phyloP scores from a whole-genome alignment of 331 rosid genomes.

The Quercus lobata region DNA sequence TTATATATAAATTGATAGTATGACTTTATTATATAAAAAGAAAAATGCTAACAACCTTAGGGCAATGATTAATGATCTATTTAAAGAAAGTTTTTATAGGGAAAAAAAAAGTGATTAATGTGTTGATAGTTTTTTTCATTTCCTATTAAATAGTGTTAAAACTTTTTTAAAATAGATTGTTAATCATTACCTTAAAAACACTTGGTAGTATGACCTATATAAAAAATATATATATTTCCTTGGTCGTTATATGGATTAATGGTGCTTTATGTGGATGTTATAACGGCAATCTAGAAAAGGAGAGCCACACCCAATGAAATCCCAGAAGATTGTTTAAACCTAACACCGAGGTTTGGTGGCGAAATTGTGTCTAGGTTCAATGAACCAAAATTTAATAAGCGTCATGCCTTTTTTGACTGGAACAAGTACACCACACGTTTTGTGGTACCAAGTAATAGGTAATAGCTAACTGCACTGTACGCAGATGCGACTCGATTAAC shows the following conservation, averaged over 20 bases:
- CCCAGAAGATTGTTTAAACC: not conserved
- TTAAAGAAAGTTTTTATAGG: too few relatives aligned
- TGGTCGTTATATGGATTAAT: not conserved
- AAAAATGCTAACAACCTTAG: too few relatives aligned
- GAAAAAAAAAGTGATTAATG: too few relatives aligned
- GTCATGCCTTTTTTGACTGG: not conserved
- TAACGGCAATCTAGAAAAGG: not conserved
- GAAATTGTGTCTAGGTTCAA: slow-evolving; percentile 19
- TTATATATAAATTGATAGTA: too few relatives aligned
- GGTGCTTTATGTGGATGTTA: too few relatives aligned
- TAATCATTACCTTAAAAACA: accelerated
- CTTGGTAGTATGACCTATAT: accelerated
- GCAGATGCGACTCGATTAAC: not conserved
- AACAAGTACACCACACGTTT: not conserved
- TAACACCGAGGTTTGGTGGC: too few relatives aligned
- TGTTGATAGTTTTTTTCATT: accelerated
- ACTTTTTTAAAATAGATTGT: accelerated
- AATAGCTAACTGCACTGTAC: too few relatives aligned
- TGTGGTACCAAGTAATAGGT: not conserved
- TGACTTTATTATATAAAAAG: too few relatives aligned
- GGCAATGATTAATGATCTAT: accelerated
- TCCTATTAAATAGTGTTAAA: accelerated
- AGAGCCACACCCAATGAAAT: too few relatives aligned
- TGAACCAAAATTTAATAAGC: not conserved
- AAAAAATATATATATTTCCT: not conserved